Percentiles rank a stretch among this genome's conserved stretches.
Conservation (phyloP, 805 yeast genomes). For the Wickerhamomyces hampshirensis region DNA sequence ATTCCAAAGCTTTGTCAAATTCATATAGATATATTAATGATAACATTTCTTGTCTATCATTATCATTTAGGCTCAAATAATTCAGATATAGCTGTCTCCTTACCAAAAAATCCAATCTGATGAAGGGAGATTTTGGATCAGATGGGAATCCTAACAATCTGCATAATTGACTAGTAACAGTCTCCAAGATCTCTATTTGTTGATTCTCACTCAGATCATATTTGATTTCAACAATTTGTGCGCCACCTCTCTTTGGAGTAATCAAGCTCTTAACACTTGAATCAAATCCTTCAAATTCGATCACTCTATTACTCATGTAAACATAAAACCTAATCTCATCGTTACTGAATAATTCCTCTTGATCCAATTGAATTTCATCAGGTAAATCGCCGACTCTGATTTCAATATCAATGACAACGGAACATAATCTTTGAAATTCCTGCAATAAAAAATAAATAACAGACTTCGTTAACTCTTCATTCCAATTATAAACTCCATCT, state of each 20-base stretch:
- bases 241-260: too few species aligned
- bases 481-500: too few species aligned
- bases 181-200: conserved; percentile 12
- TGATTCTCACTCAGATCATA: conserved; percentile 5
- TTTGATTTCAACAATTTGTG: too few species aligned
- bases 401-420: conserved; percentile 2
- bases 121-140: conserved; percentile 11
- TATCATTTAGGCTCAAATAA: conserved; percentile 1
- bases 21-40: background rate
- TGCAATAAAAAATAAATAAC: conserved; percentile 9
- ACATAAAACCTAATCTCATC: too few species aligned
- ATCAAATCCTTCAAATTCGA: too few species aligned
- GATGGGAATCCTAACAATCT: conserved; percentile 9
- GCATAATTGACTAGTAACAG: conserved; percentile 8
- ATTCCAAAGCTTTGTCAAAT: conserved; percentile 7
- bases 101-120: conserved; percentile 13
- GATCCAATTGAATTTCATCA: too few species aligned
- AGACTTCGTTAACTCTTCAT: conserved; percentile 5
- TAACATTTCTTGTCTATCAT: background rate
- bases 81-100: conserved; percentile 11
- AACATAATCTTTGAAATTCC: conserved; percentile 3
- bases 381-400: too few species aligned
- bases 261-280: too few species aligned
- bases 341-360: too few species aligned
- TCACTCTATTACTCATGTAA: too few species aligned